A percentile compares a stretch with the other conserved stretches of the same genome.
Conservation (phyloP, 2,329 filamentous ascomycete genomes). For the Colletotrichum scovillei region DNA sequence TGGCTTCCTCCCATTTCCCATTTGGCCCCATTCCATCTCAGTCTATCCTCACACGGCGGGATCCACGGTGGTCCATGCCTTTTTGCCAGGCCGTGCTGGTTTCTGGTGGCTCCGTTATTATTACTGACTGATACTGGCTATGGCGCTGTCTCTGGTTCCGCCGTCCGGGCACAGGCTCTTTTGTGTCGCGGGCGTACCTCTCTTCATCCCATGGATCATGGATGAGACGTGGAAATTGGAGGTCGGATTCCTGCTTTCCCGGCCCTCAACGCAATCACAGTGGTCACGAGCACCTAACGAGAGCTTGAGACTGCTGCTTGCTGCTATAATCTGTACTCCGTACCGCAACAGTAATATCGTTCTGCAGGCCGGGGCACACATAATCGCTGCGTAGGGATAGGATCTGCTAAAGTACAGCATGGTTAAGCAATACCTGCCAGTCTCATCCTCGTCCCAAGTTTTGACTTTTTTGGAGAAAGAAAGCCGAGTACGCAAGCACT, state of each 20-base stretch:
- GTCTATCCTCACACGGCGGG: neutral
- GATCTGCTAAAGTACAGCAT: neutral
- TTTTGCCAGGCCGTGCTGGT: constrained; percentile 1
- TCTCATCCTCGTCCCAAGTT: constrained; percentile 30
- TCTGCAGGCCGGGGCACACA: neutral
- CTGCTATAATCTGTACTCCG: neutral
- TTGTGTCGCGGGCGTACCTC: neutral
- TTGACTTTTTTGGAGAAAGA: neutral
- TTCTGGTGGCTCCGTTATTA: neutral
- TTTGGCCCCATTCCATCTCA: constrained; percentile 14
- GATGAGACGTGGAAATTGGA: constrained; percentile 31
- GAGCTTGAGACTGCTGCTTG: neutral
- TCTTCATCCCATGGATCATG: constrained; percentile 26
- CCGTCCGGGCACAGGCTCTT: neutral
- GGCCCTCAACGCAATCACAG: constrained; percentile 6
- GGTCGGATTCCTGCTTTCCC: constrained; percentile 14
- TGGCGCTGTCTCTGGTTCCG: neutral
- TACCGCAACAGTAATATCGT: neutral
- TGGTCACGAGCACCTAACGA: neutral
- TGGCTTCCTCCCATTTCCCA: constrained; percentile 11
- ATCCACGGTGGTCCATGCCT: constrained; percentile 9
- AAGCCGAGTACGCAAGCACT: constrained; percentile 8
- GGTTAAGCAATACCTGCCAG: constrained; percentile 10
- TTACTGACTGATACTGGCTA: neutral
- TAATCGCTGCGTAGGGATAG: neutral